A percentile compares a stretch with the other conserved stretches of the same genome.
Evolutionary conservation across 108 stramenopile species (phyloP).

Genomic region (Cyclotella baltica): DNA sequence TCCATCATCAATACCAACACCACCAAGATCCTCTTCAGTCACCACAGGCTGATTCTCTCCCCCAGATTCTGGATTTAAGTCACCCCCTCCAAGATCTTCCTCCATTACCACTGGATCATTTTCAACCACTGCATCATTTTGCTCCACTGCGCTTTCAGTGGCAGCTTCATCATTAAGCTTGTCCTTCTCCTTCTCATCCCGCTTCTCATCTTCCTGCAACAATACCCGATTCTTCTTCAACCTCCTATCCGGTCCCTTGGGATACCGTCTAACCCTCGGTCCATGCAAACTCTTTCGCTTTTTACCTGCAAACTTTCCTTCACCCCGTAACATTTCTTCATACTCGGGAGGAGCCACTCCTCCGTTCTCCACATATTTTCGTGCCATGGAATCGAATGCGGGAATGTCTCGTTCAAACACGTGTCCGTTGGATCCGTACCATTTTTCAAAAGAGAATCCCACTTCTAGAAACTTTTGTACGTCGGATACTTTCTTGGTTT

Average conservation of each 20-base stretch:
- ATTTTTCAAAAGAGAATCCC: slow-evolving; percentile 51
- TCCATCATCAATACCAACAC: too few relatives aligned
- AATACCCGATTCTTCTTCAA: not conserved
- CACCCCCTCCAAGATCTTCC: too few relatives aligned
- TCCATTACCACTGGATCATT: too few relatives aligned
- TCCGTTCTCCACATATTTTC: slow-evolving; percentile 45
- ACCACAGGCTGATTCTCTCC: too few relatives aligned
- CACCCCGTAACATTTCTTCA: slow-evolving; percentile 29
- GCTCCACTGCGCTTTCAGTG: too few relatives aligned
- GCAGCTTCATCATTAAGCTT: too few relatives aligned
- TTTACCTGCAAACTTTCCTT: slow-evolving; percentile 1
- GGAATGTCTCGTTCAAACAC: slow-evolving; percentile 48
- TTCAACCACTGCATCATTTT: too few relatives aligned
- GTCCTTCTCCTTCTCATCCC: too few relatives aligned
- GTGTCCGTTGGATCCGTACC: slow-evolving; percentile 46
- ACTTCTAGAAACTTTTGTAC: slow-evolving; percentile 47
- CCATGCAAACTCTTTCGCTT: slow-evolving; percentile 23
- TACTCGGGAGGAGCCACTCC: slow-evolving; percentile 29
- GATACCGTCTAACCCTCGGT: slow-evolving; percentile 9
- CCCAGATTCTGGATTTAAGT: too few relatives aligned
- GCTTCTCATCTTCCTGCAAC: not conserved
- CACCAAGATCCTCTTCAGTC: too few relatives aligned
- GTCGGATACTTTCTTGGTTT: slow-evolving; percentile 29
- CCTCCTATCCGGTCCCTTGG: slow-evolving; percentile 5
- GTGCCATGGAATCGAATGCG: slow-evolving; percentile 36